Evolutionary conservation across 148 eudicot genomes (phyloP), one percentile per base, ranked within the genome.

Genomic region (Camellia granthamiana): DNA sequence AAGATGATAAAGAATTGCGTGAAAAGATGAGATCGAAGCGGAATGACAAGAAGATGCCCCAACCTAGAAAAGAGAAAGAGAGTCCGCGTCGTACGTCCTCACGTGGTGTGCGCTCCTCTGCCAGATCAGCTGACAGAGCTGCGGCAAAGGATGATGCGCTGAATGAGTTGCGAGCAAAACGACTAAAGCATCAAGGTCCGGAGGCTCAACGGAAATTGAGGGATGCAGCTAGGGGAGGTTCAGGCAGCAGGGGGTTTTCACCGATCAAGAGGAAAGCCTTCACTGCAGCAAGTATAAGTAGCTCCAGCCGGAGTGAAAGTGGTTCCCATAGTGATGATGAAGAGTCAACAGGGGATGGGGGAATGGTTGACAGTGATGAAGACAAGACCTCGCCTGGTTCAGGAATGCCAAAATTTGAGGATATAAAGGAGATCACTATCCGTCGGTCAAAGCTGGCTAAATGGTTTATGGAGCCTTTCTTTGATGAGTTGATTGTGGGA

Each of bases 381-480:
- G 98, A 95, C 49, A 91, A 91, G 87, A 76, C 89, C 9, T 87
- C 90, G 76, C 86, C 84, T 52, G 87, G 85, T 72, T 90, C 96
- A 12, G 85, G 88, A 59, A 74, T 84, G 11, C 97, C 91, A 18
- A 86, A 92, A 30, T 93, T 82, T 78, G 97, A 95, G 81, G 98
- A 95, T 58, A 81, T 91, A 72, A 93, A 77, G 82, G 90, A 84
- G 19, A 90, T 93, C 56, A 90, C 97, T 15, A 90, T 95, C 55
- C 85, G 94, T 46, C 87, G 98, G 85, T 87, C 97, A 6, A 93
- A 83, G 80, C 83, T 95, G 75, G 90, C 95, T n/a, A 96, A 89
- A 87, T 94, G 97, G 99, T 90, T 94, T 74, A 96, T 96, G 99
- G 99, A 96, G 72, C 99, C 99, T 8, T 96, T 96, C 84, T 96